Evolutionary conservation across 345 rosid genomes (phyloP).

Genomic region (Psidium guajava): DNA sequence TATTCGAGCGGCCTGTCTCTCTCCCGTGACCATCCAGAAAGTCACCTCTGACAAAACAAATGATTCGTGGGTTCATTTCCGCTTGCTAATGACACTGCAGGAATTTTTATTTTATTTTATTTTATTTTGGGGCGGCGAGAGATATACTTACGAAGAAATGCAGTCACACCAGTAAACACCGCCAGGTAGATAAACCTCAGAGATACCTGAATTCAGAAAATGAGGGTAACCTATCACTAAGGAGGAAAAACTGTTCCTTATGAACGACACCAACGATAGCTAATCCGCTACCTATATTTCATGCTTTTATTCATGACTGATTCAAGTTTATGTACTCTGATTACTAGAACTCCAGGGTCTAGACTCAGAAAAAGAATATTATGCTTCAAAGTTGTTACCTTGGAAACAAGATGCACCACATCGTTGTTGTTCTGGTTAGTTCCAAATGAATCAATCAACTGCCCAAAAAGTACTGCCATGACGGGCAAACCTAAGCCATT

Average conservation of each 20-base stretch:
- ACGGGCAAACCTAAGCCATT: constrained; percentile 65
- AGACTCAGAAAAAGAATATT: not conserved
- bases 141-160: constrained; percentile 60
- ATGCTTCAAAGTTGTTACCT: constrained; percentile 22
- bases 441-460: constrained; percentile 57
- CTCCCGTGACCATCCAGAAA: constrained; percentile 88
- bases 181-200: constrained; percentile 70
- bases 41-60: constrained; percentile 43
- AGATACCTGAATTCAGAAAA: constrained; percentile 32
- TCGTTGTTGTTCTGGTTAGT: constrained; percentile 21
- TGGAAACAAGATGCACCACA: constrained; percentile 28
- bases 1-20: constrained; percentile 70
- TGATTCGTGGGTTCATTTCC: not conserved
- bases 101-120: not conserved
- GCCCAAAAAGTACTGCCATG: constrained; percentile 72
- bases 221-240: not conserved
- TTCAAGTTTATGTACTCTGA: not conserved
- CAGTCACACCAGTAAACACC: constrained; percentile 43
- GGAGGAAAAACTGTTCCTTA: not conserved
- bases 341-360: not conserved
- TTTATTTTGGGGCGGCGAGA: not conserved
- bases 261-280: no score
- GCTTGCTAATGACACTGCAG: not conserved
- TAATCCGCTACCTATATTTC: not conserved
- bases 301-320: not conserved